These are phyloP conservation scores for Dioscorea zingiberensis DNA, from an alignment of 106 monocot genomes.

Conservation along the genomic window DNA sequence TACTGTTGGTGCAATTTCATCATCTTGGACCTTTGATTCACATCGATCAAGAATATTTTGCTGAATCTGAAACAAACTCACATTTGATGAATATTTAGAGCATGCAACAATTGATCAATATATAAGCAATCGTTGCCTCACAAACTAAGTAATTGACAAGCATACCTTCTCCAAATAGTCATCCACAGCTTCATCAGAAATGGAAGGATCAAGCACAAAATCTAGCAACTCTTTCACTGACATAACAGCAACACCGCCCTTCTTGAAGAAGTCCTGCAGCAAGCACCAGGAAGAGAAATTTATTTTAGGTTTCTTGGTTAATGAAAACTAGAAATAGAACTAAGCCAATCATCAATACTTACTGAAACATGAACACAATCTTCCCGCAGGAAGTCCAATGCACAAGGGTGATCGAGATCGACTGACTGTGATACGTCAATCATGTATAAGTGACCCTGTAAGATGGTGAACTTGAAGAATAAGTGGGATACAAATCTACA, in stretches of 20 bases:
- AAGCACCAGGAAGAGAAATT: neutral
- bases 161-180: slow-evolving; percentile 82
- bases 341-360: slow-evolving; percentile 18
- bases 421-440: slow-evolving; percentile 99
- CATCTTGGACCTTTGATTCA: slow-evolving; percentile 33
- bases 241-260: slow-evolving; percentile 86
- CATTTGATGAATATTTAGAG: neutral
- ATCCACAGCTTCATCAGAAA: slow-evolving; percentile 78
- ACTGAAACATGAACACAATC: slow-evolving; percentile 95
- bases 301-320: neutral
- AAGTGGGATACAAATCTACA: neutral
- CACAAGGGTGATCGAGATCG: slow-evolving; percentile 90
- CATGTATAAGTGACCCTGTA: slow-evolving; percentile 88
- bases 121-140: neutral
- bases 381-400: slow-evolving; percentile 79
- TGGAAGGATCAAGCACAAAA: slow-evolving; percentile 74
- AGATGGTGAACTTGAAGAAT: neutral
- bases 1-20: slow-evolving; percentile 61
- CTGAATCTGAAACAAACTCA: slow-evolving; percentile 37
- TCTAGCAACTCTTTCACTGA: slow-evolving; percentile 82
- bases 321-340: neutral
- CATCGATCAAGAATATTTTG: slow-evolving; percentile 74
- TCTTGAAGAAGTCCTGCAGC: slow-evolving; percentile 91
- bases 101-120: neutral
- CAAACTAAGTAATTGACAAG: neutral